A percentile compares a stretch with the other conserved stretches of the same genome.
Conservation (phyloP, 768 basidiomycete species). For the Tylopilus plumbeoviolaceoides region DNA sequence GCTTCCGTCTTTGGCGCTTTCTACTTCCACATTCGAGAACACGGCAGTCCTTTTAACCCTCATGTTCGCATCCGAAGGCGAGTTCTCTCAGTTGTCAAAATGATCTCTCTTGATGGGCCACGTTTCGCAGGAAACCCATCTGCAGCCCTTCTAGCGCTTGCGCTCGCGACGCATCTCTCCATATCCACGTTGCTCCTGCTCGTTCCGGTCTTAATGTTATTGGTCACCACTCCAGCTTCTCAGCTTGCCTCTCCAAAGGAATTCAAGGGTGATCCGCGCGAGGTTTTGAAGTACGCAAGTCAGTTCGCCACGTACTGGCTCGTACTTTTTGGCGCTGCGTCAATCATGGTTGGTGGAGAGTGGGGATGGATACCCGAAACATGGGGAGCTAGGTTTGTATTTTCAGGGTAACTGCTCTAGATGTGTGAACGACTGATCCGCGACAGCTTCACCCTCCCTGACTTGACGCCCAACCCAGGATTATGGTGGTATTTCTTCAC, state of each 20-base stretch:
- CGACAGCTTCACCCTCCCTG: constrained; percentile 71
- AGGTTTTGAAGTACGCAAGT: constrained; percentile 27
- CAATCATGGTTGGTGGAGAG: constrained; percentile 55
- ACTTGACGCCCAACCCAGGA: constrained; percentile 91
- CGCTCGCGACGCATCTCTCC: constrained; percentile 68
- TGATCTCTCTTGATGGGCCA: neutral
- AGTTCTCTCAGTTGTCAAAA: neutral
- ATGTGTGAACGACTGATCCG: neutral
- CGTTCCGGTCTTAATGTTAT: constrained; percentile 60
- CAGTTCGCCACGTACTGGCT: constrained; percentile 52
- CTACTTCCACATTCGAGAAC: constrained; percentile 83
- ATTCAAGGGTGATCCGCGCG: constrained; percentile 17
- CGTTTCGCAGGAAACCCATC: constrained; percentile 50
- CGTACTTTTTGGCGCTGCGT: constrained; percentile 41
- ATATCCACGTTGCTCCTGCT: constrained; percentile 68
- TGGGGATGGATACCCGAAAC: constrained; percentile 71
- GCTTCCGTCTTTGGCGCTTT: constrained; percentile 73
- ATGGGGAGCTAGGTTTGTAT: constrained; percentile 75
- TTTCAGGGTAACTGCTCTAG: neutral
- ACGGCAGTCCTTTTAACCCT: constrained; percentile 61
- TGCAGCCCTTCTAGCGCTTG: constrained; percentile 58
- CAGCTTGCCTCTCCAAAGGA: constrained; percentile 58
- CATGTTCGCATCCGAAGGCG: constrained; percentile 68
- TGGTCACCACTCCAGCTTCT: constrained; percentile 59
- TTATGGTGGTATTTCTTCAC: constrained; percentile 99